Conservation (phyloP, 805 yeast species). For the Candida silvatica region DNA sequence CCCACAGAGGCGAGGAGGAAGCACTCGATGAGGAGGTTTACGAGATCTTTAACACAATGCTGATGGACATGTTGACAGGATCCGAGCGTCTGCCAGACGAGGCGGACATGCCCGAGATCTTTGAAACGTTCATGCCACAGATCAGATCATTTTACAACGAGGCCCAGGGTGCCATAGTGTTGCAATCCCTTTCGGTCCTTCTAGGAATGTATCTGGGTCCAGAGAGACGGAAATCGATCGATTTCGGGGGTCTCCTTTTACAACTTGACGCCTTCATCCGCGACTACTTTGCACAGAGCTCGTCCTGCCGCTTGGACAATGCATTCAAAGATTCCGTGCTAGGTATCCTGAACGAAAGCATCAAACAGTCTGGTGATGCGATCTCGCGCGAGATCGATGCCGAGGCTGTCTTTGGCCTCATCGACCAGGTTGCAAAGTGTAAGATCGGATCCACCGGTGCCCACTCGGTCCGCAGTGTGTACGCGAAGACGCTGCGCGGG, state of each 20-base stretch:
- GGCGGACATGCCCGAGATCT: not conserved
- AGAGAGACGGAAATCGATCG: not conserved
- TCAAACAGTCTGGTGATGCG: too few species aligned
- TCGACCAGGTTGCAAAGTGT: slow-evolving; percentile 12
- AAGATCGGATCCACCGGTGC: slow-evolving; percentile 11
- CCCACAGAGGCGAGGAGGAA: not conserved
- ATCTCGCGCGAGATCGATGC: slow-evolving; percentile 13
- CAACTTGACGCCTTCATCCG: slow-evolving; percentile 1
- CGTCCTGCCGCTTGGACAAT: too few species aligned
- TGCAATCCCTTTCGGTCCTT: not conserved
- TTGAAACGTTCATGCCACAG: slow-evolving; percentile 1
- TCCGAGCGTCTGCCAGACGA: not conserved
- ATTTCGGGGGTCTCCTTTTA: not conserved
- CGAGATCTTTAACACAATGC: slow-evolving; percentile 12
- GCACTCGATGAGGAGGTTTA: slow-evolving; percentile 6
- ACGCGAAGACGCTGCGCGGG: slow-evolving; percentile 4
- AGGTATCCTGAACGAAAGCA: too few species aligned
- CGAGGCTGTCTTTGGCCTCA: slow-evolving; percentile 9
- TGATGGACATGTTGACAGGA: not conserved
- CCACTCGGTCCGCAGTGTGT: slow-evolving; percentile 12
- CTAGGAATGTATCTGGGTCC: not conserved
- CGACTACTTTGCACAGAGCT: slow-evolving; percentile 1
- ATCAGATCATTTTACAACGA: not conserved
- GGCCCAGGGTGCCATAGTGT: not conserved
- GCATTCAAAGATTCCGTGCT: too few species aligned